Evolutionary conservation across 768 basidiomycete genomes (phyloP).

Genomic region (Phanerochaete carnosa): DNA sequence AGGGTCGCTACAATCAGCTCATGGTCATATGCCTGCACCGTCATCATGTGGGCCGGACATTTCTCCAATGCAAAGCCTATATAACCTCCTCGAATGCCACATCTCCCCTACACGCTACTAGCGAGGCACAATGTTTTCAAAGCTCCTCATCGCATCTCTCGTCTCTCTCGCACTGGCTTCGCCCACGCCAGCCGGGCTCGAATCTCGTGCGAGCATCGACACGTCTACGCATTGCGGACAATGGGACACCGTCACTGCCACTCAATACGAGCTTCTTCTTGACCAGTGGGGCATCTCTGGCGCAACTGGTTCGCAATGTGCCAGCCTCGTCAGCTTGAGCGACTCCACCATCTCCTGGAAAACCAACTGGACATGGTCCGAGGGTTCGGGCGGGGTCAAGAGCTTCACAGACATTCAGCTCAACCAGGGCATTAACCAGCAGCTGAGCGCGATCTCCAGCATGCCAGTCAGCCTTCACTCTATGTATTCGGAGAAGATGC

Average conservation of each 20-base stretch:
- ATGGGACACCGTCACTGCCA: slow-evolving; percentile 46
- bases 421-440: slow-evolving; percentile 46
- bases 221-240: slow-evolving; percentile 37
- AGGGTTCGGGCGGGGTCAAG: slow-evolving; percentile 50
- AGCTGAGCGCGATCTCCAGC: slow-evolving; percentile 47
- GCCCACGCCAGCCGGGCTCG: slow-evolving; percentile 5
- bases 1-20: neutral
- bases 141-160: neutral
- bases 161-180: slow-evolving; percentile 1
- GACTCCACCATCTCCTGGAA: slow-evolving; percentile 46
- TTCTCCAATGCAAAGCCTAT: neutral
- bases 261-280: slow-evolving; percentile 45
- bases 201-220: slow-evolving; percentile 20
- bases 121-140: slow-evolving; percentile 3
- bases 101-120: neutral
- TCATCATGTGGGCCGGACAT: neutral
- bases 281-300: slow-evolving; percentile 43
- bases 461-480: slow-evolving; percentile 44
- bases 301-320: slow-evolving; percentile 49
- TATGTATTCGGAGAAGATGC: neutral
- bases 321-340: slow-evolving; percentile 39
- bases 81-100: neutral
- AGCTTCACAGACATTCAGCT: slow-evolving; percentile 59
- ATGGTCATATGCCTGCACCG: neutral
- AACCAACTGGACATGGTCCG: slow-evolving; percentile 52